These are phyloP conservation scores for Tulasnella calospora DNA, from an alignment of 768 basidiomycete species.

Conservation along the genomic window DNA sequence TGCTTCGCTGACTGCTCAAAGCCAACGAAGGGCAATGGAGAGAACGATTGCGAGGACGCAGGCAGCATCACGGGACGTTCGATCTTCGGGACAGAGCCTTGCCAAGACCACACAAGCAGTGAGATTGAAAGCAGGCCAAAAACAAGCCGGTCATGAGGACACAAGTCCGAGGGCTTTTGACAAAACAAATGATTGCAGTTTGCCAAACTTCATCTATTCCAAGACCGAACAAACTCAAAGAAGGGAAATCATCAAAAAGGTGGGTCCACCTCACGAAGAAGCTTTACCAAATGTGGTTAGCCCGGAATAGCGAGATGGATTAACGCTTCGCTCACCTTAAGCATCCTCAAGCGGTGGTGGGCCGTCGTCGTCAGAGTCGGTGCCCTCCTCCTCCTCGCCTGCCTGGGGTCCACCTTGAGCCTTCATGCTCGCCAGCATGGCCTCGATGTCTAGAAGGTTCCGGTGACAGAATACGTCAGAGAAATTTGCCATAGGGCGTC, in stretches of 20 bases:
- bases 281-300: background rate
- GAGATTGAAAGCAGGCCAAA: background rate
- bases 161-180: background rate
- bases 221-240: slow-evolving; percentile 1
- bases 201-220: slow-evolving; percentile 1
- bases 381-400: slow-evolving; percentile 44
- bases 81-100: background rate
- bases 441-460: slow-evolving; percentile 42
- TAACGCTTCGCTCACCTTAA: slow-evolving; percentile 32
- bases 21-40: background rate
- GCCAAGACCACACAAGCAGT: background rate
- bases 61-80: background rate
- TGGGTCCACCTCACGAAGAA: background rate
- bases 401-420: slow-evolving; percentile 27
- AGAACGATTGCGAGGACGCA: background rate
- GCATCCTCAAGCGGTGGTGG: slow-evolving; percentile 79
- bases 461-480: slow-evolving; percentile 46
- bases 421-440: slow-evolving; percentile 39
- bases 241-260: background rate
- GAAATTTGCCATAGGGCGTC: slow-evolving; percentile 17
- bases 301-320: background rate
- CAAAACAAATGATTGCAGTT: background rate
- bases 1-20: background rate
- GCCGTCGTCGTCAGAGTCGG: slow-evolving; percentile 54
- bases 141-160: background rate